A percentile compares a stretch with the other conserved stretches of the same genome.
Conservation (phyloP, 352 stramenopile genomes). For the Globisporangium nodosum region DNA sequence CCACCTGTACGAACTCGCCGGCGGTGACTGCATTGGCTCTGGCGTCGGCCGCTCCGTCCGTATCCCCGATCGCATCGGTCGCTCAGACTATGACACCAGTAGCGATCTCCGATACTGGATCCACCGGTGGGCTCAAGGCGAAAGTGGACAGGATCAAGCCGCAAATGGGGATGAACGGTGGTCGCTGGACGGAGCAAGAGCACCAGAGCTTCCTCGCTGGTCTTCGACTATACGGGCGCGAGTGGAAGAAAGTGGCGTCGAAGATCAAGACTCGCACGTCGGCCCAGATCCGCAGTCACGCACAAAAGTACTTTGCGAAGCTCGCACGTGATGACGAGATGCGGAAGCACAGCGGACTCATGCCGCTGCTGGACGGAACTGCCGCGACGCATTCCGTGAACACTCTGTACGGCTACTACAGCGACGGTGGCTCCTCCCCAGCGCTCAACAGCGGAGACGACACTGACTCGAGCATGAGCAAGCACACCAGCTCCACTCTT, state of each 20-base stretch:
- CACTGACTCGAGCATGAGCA: conserved; percentile 19
- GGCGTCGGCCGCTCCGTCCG: conserved; percentile 15
- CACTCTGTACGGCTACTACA: conserved; percentile 43
- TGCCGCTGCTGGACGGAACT: conserved; percentile 6
- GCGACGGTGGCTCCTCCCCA: conserved; percentile 53
- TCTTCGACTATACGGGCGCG: conserved; percentile 91
- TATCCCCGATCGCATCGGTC: conserved; percentile 16
- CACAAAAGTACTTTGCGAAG: conserved; percentile 87
- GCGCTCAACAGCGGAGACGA: conserved; percentile 54
- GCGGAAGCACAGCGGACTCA: conserved; percentile 35
- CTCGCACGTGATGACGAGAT: conserved; percentile 73
- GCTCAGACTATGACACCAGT: conserved; percentile 13
- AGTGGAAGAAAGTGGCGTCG: conserved; percentile 96
- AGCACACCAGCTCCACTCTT: not conserved
- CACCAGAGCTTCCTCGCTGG: conserved; percentile 94
- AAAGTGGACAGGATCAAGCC: conserved; percentile 43
- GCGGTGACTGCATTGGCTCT: conserved; percentile 22
- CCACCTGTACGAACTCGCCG: conserved; percentile 18
- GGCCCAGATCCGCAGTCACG: conserved; percentile 79
- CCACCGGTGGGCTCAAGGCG: not conserved
- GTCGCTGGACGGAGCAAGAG: conserved; percentile 93
- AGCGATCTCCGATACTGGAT: not conserved
- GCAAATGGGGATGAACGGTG: conserved; percentile 77
- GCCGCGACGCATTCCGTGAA: conserved; percentile 11
- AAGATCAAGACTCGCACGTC: conserved; percentile 88